Conservation (phyloP, 768 basidiomycete species). For the Solioccasus polychromus region DNA sequence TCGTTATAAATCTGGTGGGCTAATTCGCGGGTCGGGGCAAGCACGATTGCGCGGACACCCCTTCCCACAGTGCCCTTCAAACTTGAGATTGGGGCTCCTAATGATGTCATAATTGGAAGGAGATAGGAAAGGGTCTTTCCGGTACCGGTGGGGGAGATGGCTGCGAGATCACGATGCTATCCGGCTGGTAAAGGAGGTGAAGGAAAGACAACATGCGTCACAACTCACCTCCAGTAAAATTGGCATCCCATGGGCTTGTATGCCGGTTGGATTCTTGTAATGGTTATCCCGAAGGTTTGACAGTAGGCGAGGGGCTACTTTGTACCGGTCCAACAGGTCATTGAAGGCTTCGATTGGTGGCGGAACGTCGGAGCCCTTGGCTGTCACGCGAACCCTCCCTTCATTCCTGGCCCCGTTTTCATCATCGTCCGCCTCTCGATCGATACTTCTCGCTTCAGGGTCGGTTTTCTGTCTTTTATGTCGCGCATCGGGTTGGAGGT, state of each 20-base stretch:
- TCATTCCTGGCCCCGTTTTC: slow-evolving; percentile 20
- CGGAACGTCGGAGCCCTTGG: slow-evolving; percentile 74
- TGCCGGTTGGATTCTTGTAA: slow-evolving; percentile 69
- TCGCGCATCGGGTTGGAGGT: slow-evolving; percentile 7
- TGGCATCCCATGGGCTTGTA: slow-evolving; percentile 78
- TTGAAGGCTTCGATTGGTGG: slow-evolving; percentile 55
- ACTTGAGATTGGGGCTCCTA: slow-evolving; percentile 54
- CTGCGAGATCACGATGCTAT: slow-evolving; percentile 82
- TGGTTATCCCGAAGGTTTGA: slow-evolving; percentile 60
- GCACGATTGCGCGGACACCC: slow-evolving; percentile 74
- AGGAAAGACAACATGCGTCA: neutral
- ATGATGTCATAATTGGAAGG: slow-evolving; percentile 68
- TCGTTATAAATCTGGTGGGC: slow-evolving; percentile 95
- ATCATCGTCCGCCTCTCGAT: slow-evolving; percentile 21
- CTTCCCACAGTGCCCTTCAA: slow-evolving; percentile 41
- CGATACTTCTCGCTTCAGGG: slow-evolving; percentile 21
- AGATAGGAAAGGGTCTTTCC: slow-evolving; percentile 96
- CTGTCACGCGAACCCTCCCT: slow-evolving; percentile 60
- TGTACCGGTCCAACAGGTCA: slow-evolving; percentile 54
- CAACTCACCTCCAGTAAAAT: slow-evolving; percentile 70
- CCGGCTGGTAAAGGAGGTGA: neutral
- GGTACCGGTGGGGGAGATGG: slow-evolving; percentile 95
- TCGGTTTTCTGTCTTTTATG: slow-evolving; percentile 31
- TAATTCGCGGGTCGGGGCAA: slow-evolving; percentile 94
- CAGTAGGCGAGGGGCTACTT: slow-evolving; percentile 57